Percentiles rank a stretch among this genome's conserved stretches.
Evolutionary conservation across 192 early-diverging fungal species (phyloP).

Genomic region (Backusella parvicylindrica): DNA sequence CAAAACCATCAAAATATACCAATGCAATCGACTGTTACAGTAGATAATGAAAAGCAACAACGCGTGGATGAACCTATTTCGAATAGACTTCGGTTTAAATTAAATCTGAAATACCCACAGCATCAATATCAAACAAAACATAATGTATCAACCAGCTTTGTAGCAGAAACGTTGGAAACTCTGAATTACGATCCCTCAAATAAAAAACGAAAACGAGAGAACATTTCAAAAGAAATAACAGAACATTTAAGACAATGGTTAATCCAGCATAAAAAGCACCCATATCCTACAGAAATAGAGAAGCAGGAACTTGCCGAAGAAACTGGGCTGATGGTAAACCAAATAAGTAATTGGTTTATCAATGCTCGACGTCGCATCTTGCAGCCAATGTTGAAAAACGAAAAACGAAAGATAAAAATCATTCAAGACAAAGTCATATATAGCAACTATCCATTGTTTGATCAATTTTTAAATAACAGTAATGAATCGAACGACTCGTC

Average conservation of each 20-base stretch:
- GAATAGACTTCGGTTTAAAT: neutral
- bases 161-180: neutral
- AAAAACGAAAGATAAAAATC: neutral
- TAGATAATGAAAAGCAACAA: neutral
- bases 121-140: neutral
- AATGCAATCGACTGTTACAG: neutral
- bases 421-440: neutral
- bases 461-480: neutral
- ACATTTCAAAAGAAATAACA: conserved; percentile 40
- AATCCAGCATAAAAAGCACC: conserved; percentile 48
- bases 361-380: conserved; percentile 56
- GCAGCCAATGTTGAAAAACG: conserved; percentile 43
- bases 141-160: neutral
- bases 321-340: conserved; percentile 52
- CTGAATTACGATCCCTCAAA: neutral
- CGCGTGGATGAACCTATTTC: neutral
- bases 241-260: conserved; percentile 50
- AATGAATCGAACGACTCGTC: neutral
- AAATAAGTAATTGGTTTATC: conserved; percentile 64
- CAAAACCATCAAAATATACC: neutral
- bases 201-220: conserved; percentile 36
- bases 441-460: neutral
- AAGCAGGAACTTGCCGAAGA: conserved; percentile 41
- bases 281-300: conserved; percentile 55
- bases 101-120: neutral